These are phyloP conservation scores for Pythium graminicola DNA, from an alignment of 352 stramenopile species.

Conservation along the genomic window DNA sequence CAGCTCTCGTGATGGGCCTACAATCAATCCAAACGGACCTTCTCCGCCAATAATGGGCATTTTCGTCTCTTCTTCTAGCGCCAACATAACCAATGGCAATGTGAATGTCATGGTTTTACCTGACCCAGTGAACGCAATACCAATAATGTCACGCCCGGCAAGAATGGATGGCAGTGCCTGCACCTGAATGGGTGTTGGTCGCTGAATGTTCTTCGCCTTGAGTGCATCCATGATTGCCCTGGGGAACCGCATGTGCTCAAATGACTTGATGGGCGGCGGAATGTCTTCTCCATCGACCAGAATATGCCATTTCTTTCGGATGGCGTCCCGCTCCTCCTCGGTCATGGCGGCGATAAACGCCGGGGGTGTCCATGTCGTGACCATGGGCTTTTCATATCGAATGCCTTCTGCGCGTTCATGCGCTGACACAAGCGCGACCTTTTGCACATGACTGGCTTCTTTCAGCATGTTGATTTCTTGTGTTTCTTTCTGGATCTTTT, in stretches of 20 bases:
- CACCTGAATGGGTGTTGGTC: slow-evolving; percentile 98
- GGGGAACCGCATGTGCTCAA: slow-evolving; percentile 97
- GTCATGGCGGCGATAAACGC: slow-evolving; percentile 81
- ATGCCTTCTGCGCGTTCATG: slow-evolving; percentile 90
- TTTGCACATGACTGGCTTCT: slow-evolving; percentile 94
- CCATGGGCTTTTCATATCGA: slow-evolving; percentile 87
- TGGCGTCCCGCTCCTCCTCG: slow-evolving; percentile 80
- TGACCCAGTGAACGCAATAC: slow-evolving; percentile 98
- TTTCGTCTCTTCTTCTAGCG: slow-evolving; percentile 95
- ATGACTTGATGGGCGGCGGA: slow-evolving; percentile 94
- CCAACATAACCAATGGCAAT: slow-evolving; percentile 95
- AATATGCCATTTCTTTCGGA: slow-evolving; percentile 98
- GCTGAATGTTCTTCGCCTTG: slow-evolving; percentile 93
- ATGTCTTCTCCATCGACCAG: slow-evolving; percentile 95
- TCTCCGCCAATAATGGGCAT: slow-evolving; percentile 91
- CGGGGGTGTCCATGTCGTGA: slow-evolving; percentile 90
- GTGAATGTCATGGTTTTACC: slow-evolving; percentile 99
- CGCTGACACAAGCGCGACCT: slow-evolving; percentile 91
- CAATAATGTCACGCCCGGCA: slow-evolving; percentile 96
- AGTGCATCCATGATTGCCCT: slow-evolving; percentile 89
- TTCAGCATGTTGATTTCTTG: slow-evolving; percentile 92
- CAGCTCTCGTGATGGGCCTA: slow-evolving; percentile 96
- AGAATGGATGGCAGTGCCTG: slow-evolving; percentile 97
- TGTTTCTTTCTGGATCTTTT: slow-evolving; percentile 71
- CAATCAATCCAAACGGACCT: slow-evolving; percentile 95